These are phyloP conservation scores for Nitzschia palea DNA, from an alignment of 108 stramenopile genomes.

Conservation along the genomic window DNA sequence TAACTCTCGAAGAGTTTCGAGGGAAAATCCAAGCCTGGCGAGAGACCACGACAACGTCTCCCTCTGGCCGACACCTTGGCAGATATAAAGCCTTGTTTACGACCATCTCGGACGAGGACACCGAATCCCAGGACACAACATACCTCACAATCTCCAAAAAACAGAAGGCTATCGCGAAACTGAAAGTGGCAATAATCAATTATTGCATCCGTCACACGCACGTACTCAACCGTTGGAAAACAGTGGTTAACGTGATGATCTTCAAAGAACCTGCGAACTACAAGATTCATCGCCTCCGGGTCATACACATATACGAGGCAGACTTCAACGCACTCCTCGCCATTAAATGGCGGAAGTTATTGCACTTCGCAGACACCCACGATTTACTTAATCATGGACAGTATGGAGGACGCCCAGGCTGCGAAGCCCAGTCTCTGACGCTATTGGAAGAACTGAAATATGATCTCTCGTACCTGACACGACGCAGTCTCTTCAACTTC, in stretches of 20 bases:
- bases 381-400: neutral
- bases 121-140: too few species aligned
- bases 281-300: too few species aligned
- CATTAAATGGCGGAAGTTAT: neutral
- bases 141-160: too few species aligned
- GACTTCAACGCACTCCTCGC: neutral
- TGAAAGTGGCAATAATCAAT: neutral
- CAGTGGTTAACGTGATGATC: too few species aligned
- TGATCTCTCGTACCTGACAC: neutral
- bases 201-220: neutral
- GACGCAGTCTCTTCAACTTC: neutral
- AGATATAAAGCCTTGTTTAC: neutral
- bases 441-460: too few species aligned
- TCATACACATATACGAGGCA: neutral
- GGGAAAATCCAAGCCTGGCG: neutral
- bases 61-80: conserved; percentile 1
- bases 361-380: neutral
- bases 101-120: neutral
- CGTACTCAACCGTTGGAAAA: too few species aligned
- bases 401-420: neutral
- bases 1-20: neutral
- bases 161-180: neutral
- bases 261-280: too few species aligned
- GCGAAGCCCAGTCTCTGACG: too few species aligned
- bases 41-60: conserved; percentile 1